Percentiles rank a stretch among this genome's conserved stretches.
phyloP scores from a whole-genome alignment of 1,284 basidiomycete genomes.

The Cystobasidium pallidum region DNA sequence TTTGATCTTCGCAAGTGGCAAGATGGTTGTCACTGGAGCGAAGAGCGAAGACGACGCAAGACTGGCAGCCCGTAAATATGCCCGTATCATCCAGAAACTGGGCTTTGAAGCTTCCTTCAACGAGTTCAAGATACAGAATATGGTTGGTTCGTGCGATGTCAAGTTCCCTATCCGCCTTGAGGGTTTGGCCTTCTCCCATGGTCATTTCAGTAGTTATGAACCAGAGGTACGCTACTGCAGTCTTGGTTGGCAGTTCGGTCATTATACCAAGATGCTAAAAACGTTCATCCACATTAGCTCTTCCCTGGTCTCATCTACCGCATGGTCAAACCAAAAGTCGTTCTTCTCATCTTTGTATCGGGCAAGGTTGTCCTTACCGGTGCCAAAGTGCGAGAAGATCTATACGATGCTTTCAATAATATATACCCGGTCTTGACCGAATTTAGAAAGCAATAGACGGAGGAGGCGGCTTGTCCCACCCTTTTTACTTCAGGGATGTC shows the following conservation, averaged over 20 bases:
- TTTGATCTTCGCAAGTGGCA: constrained; percentile 98
- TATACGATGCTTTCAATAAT: constrained; percentile 98
- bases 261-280: not conserved
- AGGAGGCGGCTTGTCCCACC: not conserved
- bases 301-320: constrained; percentile 99
- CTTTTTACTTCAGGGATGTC: no score
- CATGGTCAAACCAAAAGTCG: constrained; percentile 99
- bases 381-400: constrained; percentile 99
- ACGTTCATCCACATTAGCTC: constrained; percentile 63
- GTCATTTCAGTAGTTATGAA: constrained; percentile 60
- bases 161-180: constrained; percentile 99
- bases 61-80: constrained; percentile 96
- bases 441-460: constrained; percentile 53
- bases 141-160: constrained; percentile 97
- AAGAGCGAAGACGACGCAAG: constrained; percentile 98
- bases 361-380: constrained; percentile 99
- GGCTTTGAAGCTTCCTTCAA: constrained; percentile 99
- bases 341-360: constrained; percentile 96
- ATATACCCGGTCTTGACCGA: constrained; percentile 71
- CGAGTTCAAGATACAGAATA: constrained; percentile 99
- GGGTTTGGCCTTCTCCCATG: constrained; percentile 96
- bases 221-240: constrained; percentile 47
- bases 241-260: not conserved
- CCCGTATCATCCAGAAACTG: constrained; percentile 98
- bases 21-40: constrained; percentile 99